Conservation (phyloP, 1,139 yeast genomes). For the Meyerozyma guilliermondii region DNA sequence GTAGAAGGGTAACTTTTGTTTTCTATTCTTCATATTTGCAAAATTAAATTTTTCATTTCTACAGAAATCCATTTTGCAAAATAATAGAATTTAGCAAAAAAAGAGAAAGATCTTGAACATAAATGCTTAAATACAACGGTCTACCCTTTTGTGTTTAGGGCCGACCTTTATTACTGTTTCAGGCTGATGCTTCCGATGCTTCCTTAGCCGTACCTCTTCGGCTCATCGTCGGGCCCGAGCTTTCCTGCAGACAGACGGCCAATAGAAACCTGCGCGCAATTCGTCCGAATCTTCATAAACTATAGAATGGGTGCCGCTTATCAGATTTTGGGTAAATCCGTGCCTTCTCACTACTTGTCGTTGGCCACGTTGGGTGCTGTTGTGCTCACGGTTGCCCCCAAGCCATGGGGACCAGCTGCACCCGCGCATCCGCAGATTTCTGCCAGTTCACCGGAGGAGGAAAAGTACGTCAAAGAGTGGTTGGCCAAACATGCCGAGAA, state of each 20-base stretch:
- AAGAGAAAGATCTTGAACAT: no score
- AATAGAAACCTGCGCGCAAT: slow-evolving; percentile 2
- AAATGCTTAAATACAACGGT: no score
- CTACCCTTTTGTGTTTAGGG: no score
- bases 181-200: no score
- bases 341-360: slow-evolving; percentile 70
- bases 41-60: no score
- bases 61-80: no score
- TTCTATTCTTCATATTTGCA: no score
- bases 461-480: slow-evolving; percentile 56
- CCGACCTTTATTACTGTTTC: no score
- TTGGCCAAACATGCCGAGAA: slow-evolving; percentile 35
- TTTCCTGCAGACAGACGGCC: slow-evolving; percentile 3
- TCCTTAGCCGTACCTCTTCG: not conserved
- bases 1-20: no score
- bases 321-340: slow-evolving; percentile 68
- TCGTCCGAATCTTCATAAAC: slow-evolving; percentile 1
- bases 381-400: slow-evolving; percentile 54
- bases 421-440: slow-evolving; percentile 63
- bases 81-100: no score
- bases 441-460: slow-evolving; percentile 85
- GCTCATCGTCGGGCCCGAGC: not conserved
- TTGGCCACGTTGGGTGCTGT: slow-evolving; percentile 65
- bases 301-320: slow-evolving; percentile 72
- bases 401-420: slow-evolving; percentile 64